Evolutionary conservation across 805 yeast genomes (phyloP).

Genomic region (Metschnikowia lachancei): DNA sequence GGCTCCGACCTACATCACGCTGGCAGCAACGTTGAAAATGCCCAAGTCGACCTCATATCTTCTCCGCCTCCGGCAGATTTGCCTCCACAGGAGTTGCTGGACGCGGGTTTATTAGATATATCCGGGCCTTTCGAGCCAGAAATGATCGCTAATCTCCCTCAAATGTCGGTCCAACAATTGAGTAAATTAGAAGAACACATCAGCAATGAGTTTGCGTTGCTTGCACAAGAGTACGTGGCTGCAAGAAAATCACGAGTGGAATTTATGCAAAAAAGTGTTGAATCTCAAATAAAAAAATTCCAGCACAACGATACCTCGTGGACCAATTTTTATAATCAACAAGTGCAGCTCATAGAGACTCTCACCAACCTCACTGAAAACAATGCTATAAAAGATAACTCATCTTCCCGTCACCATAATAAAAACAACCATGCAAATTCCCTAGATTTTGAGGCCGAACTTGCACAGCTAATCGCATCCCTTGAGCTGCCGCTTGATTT

Average conservation of each 20-base stretch:
- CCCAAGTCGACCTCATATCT: not conserved
- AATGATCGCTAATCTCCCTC: slow-evolving; percentile 19
- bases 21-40: not conserved
- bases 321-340: slow-evolving; percentile 32
- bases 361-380: slow-evolving; percentile 35
- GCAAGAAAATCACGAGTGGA: slow-evolving; percentile 32
- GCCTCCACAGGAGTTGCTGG: slow-evolving; percentile 6
- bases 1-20: slow-evolving; percentile 1
- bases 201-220: slow-evolving; percentile 24
- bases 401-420: slow-evolving; percentile 1
- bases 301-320: slow-evolving; percentile 33
- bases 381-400: slow-evolving; percentile 17
- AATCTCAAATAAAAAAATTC: slow-evolving; percentile 25
- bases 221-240: slow-evolving; percentile 26
- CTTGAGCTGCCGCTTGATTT: slow-evolving; percentile 36
- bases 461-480: slow-evolving; percentile 28
- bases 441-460: slow-evolving; percentile 31
- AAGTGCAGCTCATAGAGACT: slow-evolving; percentile 33
- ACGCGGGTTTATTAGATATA: not conserved
- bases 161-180: slow-evolving; percentile 26
- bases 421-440: not conserved
- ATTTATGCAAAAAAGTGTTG: slow-evolving; percentile 25
- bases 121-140: slow-evolving; percentile 17
- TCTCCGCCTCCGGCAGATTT: slow-evolving; percentile 12
- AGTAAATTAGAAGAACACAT: slow-evolving; percentile 21